Evolutionary conservation across 2,329 filamentous ascomycete species (phyloP).

Genomic region (Aureobasidium sp.): DNA sequence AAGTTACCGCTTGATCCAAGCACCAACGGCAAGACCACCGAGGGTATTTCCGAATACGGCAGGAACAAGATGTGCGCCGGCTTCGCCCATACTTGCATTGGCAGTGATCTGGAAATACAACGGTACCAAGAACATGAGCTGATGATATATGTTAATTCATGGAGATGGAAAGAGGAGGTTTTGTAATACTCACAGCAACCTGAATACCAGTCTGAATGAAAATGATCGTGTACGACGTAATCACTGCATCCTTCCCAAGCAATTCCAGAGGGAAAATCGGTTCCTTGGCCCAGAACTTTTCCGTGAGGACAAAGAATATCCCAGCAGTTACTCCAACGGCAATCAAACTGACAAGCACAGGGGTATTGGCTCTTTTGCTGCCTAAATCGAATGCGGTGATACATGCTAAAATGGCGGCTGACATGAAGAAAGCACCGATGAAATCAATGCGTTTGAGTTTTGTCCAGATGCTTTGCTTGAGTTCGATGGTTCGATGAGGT

Average conservation of each 20-base stretch:
- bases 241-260: slow-evolving; percentile 57
- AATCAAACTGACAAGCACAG: slow-evolving; percentile 32
- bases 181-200: slow-evolving; percentile 32
- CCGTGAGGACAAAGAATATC: slow-evolving; percentile 37
- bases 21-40: slow-evolving; percentile 67
- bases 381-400: slow-evolving; percentile 57
- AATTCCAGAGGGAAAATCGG: slow-evolving; percentile 67
- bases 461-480: slow-evolving; percentile 29
- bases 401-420: slow-evolving; percentile 46
- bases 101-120: slow-evolving; percentile 75
- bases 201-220: slow-evolving; percentile 65
- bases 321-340: slow-evolving; percentile 32
- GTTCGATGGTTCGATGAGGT: slow-evolving; percentile 21
- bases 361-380: slow-evolving; percentile 46
- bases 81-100: slow-evolving; percentile 62
- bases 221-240: slow-evolving; percentile 60
- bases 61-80: slow-evolving; percentile 69
- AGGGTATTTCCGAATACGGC: slow-evolving; percentile 73
- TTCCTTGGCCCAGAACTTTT: slow-evolving; percentile 53
- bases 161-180: not conserved
- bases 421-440: slow-evolving; percentile 56
- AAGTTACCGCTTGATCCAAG: slow-evolving; percentile 53
- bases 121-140: slow-evolving; percentile 70
- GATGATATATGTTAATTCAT: not conserved
- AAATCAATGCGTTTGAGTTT: slow-evolving; percentile 66